A percentile compares a stretch with the other conserved stretches of the same genome.
phyloP scores from a whole-genome alignment of 2,329 filamentous ascomycete genomes.

The Neophaeococcomyces aloes region DNA sequence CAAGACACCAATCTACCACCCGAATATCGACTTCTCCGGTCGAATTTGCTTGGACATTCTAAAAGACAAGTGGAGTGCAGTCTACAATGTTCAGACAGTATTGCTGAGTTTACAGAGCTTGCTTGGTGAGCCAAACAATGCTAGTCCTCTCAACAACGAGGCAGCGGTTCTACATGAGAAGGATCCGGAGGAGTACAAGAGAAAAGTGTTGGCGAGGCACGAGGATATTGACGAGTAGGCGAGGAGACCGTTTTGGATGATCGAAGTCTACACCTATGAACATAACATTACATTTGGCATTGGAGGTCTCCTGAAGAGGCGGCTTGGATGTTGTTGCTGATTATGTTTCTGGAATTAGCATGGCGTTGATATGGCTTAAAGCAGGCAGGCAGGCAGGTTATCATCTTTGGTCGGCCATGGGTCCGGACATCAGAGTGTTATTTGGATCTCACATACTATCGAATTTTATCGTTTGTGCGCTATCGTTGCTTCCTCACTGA shows the following conservation, averaged over 20 bases:
- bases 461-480: too few species aligned
- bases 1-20: slow-evolving; percentile 98
- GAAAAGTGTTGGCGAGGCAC: slow-evolving; percentile 54
- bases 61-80: slow-evolving; percentile 98
- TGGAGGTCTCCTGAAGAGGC: too few species aligned
- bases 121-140: slow-evolving; percentile 93
- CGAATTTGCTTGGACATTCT: slow-evolving; percentile 96
- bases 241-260: background rate
- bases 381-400: too few species aligned
- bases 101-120: slow-evolving; percentile 88
- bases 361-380: too few species aligned
- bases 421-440: too few species aligned
- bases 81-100: slow-evolving; percentile 92
- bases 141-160: slow-evolving; percentile 89
- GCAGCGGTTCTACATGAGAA: slow-evolving; percentile 94
- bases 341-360: too few species aligned
- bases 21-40: slow-evolving; percentile 94
- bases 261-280: too few species aligned
- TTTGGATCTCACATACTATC: too few species aligned
- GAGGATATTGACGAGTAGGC: slow-evolving; percentile 44
- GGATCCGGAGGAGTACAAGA: slow-evolving; percentile 77
- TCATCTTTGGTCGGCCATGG: too few species aligned
- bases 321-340: too few species aligned
- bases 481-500: too few species aligned
- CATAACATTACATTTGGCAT: too few species aligned